Base-by-base conservation (phyloP, 805 yeast species). In the Saturnispora sanitii region DNA sequence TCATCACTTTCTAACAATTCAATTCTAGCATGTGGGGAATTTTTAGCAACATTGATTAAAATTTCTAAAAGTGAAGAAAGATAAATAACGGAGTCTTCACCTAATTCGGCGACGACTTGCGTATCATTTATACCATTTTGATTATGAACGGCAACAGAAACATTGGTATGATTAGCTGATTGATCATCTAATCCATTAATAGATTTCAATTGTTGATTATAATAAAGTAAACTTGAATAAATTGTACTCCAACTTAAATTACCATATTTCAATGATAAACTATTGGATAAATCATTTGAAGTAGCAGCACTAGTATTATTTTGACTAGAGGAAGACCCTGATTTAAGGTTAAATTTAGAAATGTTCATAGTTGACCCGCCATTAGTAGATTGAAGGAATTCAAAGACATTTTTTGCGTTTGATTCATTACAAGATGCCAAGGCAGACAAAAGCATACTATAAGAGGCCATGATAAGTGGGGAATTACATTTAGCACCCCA, bases 401-500 rank as follows among this genome's bases (percentile, higher is more conserved):
- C 71, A 51, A 68, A 75, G 0, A 70, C 69, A 40, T 71, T 66
- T 4, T 60, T 56, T 2, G 86, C 72, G 44, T 74, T 70, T 18
- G 68, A 68, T 2, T 68, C 63, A n/a, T 82, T 79, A n/a, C n/a
- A n/a, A 16, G 70, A 67, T 0, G 92, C 69, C 30, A 90, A 65
- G 5, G 92, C 79, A 2, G 94, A 78, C 43, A 90, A 65, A 69
- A 90, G 72, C 42, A 85, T 68, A 48, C 88, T 77, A 52, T 80
- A 86, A 0, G 94, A 74, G 0, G 97, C 82, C 38, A 85, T 74
- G 64, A 87, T 84, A 37, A 86, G 65, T 8, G 90, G 79, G 13
- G 85, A 85, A 45, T 79, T 86, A 41, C 63, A 61, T 51, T 83
- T 78, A 2, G 92, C 68, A 0, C 94, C 94, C 97, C 97, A 92